phyloP scores from a whole-genome alignment of 495 filamentous ascomycete genomes.

The Sabuloglossum arenarium region DNA sequence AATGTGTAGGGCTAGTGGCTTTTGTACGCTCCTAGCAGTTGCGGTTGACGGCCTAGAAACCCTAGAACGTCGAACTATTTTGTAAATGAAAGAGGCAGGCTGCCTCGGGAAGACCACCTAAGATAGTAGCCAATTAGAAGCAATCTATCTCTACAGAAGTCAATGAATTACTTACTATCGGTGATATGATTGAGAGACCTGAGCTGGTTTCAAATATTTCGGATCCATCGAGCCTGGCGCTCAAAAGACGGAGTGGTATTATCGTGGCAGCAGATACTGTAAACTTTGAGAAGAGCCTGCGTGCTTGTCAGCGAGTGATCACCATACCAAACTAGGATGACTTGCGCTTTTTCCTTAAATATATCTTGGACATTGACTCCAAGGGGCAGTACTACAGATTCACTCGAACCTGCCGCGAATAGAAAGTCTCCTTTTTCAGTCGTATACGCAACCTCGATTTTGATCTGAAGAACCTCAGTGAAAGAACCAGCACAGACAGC shows the following conservation, averaged over 20 bases:
- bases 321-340: background rate
- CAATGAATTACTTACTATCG: conserved; percentile 9
- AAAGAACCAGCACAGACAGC: background rate
- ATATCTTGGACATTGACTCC: conserved; percentile 94
- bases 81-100: conserved; percentile 59
- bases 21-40: conserved; percentile 21
- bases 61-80: conserved; percentile 14
- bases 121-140: background rate
- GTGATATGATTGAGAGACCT: conserved; percentile 25
- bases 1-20: conserved; percentile 43
- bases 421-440: conserved; percentile 53
- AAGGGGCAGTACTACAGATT: conserved; percentile 53
- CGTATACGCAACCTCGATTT: conserved; percentile 55
- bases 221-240: conserved; percentile 48
- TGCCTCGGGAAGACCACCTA: conserved; percentile 52
- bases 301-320: background rate
- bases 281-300: conserved; percentile 60
- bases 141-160: background rate
- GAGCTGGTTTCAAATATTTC: conserved; percentile 40
- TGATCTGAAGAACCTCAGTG: conserved; percentile 10
- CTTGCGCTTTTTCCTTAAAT: conserved; percentile 50
- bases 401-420: conserved; percentile 40
- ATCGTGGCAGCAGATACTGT: conserved; percentile 58
- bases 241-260: conserved; percentile 53
- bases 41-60: conserved; percentile 27